Evolutionary conservation across 148 eudicot genomes (phyloP), one percentile per base, ranked within the genome.

Genomic region (Selenicereus undatus): DNA sequence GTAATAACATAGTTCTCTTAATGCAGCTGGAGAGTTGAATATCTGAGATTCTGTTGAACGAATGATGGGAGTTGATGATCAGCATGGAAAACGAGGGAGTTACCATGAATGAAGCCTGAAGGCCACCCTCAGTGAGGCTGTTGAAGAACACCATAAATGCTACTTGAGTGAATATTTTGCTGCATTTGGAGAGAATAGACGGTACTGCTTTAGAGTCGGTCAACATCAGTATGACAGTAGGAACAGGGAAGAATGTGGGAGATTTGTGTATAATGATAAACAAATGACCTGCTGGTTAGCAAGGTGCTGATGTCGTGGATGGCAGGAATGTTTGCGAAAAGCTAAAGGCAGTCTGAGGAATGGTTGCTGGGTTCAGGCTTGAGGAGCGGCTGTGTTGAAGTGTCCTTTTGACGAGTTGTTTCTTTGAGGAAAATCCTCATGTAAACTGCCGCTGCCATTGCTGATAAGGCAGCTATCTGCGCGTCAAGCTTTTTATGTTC

Each of bases 391-490:
- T 80, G 79, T 30, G 81, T 76, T 52, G 86, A 62, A 54, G 75
- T 60, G 70, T 81, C 81, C 12, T 9, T 30, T 50, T 64, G 35
- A 26, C 9, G 39, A 1, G 71, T 56, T 42, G 87, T 79, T 80
- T 93, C 97, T 72, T 86, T 82, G 22, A 93, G 92, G 83, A 90
- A 90, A 48, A 89, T 82, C 71, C 92, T 89, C 97, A 93, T 93
- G 82, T 93, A 93, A 30, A 87, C 82, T 35, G 89, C 81, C 30
- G 97, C 89, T 29, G 91, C 83, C 88, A 91, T 85, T 27, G 91
- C 84, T 78, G 89, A 82, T 52, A 83, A 71, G 51, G 93, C 89
- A 73, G 95, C 91, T 20, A 88, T 91, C 97, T 93, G 83, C 73
- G 27, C 9, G 5, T 45, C 26, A 70, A 18, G 68, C 48, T 22